These are phyloP conservation scores for Coffea eugenioides DNA, from an alignment of 257 asterid genomes.

Conservation along the genomic window DNA sequence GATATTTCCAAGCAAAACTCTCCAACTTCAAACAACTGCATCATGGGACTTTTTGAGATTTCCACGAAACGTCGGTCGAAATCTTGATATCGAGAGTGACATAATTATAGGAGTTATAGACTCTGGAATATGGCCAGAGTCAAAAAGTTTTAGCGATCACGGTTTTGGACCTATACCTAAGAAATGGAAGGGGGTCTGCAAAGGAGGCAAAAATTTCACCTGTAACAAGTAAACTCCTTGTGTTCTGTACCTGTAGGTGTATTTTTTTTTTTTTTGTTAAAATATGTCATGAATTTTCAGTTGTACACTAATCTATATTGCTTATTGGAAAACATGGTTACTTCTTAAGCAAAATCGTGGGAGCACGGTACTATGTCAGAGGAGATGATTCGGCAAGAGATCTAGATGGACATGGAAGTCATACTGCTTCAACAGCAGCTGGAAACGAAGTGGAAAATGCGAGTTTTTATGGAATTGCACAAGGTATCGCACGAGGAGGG, in stretches of 20 bases:
- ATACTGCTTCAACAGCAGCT: conserved; percentile 48
- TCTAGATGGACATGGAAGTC: conserved; percentile 34
- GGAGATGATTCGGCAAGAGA: conserved; percentile 24
- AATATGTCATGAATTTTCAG: too few relatives aligned
- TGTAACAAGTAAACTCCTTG: conserved; percentile 38
- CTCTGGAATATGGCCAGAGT: conserved; percentile 45
- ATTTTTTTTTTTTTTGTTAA: background rate
- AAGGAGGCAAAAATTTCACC: conserved; percentile 40
- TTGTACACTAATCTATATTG: background rate
- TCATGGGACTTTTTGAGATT: conserved; percentile 51
- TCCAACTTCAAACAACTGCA: conserved; percentile 35
- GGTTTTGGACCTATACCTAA: conserved; percentile 39
- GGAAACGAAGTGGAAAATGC: conserved; percentile 29
- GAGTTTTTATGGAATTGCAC: conserved; percentile 30
- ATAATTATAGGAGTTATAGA: conserved; percentile 41
- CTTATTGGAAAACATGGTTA: background rate
- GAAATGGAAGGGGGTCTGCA: conserved; percentile 48
- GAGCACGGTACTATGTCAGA: conserved; percentile 30
- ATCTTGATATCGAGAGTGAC: conserved; percentile 33
- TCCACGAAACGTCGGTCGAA: conserved; percentile 17
- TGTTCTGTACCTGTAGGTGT: too few relatives aligned
- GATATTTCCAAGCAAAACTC: conserved; percentile 30
- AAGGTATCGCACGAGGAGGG: conserved; percentile 44
- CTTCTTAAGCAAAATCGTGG: conserved; percentile 38
- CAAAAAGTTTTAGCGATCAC: conserved; percentile 32